These are phyloP conservation scores for Fusarium sp. DNA, from an alignment of 2,329 filamentous ascomycete genomes.

Conservation along the genomic window DNA sequence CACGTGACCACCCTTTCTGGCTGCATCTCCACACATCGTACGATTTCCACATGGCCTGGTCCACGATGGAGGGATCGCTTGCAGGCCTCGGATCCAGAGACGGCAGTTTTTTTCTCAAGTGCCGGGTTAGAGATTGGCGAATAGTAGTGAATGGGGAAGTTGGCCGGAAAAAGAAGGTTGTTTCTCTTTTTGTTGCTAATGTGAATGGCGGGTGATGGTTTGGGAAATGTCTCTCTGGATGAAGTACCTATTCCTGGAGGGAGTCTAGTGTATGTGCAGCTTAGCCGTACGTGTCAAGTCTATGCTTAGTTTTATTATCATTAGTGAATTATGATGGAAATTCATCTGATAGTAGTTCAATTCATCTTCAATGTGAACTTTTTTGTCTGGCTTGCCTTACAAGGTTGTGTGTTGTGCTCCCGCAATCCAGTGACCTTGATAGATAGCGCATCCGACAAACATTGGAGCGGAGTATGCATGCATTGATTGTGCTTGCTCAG, in stretches of 20 bases:
- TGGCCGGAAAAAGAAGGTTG: constrained; percentile 1
- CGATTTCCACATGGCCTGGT: constrained; percentile 30
- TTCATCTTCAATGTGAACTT: not conserved
- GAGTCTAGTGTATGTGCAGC: fast-evolving
- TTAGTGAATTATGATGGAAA: not conserved
- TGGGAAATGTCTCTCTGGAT: not conserved
- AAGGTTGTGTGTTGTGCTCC: not conserved
- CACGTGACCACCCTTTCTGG: constrained; percentile 32
- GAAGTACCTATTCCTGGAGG: not conserved
- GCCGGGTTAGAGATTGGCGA: not conserved
- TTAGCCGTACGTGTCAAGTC: no score
- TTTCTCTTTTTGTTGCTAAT: not conserved
- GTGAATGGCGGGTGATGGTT: not conserved
- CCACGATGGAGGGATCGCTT: constrained; percentile 14
- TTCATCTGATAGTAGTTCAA: fast-evolving
- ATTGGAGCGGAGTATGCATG: no score
- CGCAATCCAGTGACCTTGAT: not conserved
- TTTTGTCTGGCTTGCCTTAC: not conserved
- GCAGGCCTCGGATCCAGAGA: constrained; percentile 1
- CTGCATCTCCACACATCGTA: constrained; percentile 37
- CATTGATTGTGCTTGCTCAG: not conserved
- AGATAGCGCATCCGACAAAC: not conserved
- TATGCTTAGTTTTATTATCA: not conserved
- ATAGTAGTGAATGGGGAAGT: not conserved
- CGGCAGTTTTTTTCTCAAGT: not conserved